phyloP scores from a whole-genome alignment of 352 stramenopile genomes.

The Phytophthora litchii region DNA sequence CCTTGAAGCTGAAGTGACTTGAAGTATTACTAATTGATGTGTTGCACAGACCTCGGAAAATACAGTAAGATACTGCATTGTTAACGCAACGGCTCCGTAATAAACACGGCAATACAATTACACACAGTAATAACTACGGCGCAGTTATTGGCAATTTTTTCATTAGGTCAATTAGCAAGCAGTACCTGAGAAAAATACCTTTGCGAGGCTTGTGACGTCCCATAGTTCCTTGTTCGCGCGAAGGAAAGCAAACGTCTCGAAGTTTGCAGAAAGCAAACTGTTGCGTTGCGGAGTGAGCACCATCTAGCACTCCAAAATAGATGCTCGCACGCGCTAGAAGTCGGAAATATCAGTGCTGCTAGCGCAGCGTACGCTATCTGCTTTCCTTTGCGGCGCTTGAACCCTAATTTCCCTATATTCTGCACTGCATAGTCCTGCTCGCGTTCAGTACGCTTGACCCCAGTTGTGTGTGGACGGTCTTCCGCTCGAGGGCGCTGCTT shows the following conservation, averaged over 20 bases:
- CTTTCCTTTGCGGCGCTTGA: background rate
- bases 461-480: background rate
- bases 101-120: background rate
- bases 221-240: background rate
- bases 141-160: background rate
- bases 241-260: background rate
- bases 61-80: conserved; percentile 2
- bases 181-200: background rate
- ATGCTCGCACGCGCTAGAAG: background rate
- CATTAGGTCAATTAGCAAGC: background rate
- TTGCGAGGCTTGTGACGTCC: background rate
- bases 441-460: conserved; percentile 1
- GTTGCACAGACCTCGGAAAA: conserved; percentile 4
- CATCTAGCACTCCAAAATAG: background rate
- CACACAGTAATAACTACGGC: background rate
- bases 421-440: background rate
- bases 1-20: too few relatives aligned
- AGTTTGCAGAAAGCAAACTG: background rate
- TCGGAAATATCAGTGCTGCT: background rate
- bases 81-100: background rate
- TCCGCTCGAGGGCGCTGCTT: background rate
- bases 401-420: background rate
- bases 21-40: too few relatives aligned
- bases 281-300: too few relatives aligned
- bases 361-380: background rate